Evolutionary conservation across 495 filamentous ascomycete species (phyloP), one percentile per base, ranked within the genome.

Genomic region (Aeminium ludgeri): DNA sequence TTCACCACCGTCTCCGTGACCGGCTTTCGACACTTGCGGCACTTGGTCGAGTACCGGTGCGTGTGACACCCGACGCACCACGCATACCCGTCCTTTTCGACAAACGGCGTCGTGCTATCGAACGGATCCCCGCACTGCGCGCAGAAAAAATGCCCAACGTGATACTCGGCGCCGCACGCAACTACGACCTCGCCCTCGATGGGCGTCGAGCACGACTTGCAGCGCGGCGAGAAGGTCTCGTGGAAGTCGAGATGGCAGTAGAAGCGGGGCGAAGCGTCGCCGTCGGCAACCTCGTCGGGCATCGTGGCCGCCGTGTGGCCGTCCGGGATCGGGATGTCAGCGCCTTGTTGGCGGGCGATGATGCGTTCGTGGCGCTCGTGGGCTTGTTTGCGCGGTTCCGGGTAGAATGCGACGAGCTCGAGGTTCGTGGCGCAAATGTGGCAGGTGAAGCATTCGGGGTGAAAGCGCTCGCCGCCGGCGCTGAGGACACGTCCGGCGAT

Each of bases 211-310:
- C 89, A 99, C 60, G 77, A 85, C 63, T 87, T 87, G 64, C 89
- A 99, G 30, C 84, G 74, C 13, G 89, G 89, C 40, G 82, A 86
- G 58, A 81, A 96, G 29, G 82, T 61, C 54, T 99, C 89, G 57
- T 99, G 89, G 69, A 86, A 99, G 64, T 99, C 89, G 16, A 99
- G 71, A 58, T 96, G 91, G 62, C 89, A 99, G 62, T 82, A 99
- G 67, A 95, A 95, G 20, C 86, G 77, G 38, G 81, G 61, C 18
- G 68, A 61, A 10, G 65, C 62, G 51, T 84, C 80, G 29, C 73
- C 73, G 46, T 81, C 78, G 40, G 76, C 77, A 31, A 67, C 69
- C 56, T 68, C 68, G n/a, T 70, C 41, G n/a, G 46, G 43, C 8
- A 52, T 36, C 19, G 25, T 5, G 25, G 49, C 45, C 0, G 39